phyloP scores from a whole-genome alignment of 177 flowering plant genomes.

The Telopea speciosissima region DNA sequence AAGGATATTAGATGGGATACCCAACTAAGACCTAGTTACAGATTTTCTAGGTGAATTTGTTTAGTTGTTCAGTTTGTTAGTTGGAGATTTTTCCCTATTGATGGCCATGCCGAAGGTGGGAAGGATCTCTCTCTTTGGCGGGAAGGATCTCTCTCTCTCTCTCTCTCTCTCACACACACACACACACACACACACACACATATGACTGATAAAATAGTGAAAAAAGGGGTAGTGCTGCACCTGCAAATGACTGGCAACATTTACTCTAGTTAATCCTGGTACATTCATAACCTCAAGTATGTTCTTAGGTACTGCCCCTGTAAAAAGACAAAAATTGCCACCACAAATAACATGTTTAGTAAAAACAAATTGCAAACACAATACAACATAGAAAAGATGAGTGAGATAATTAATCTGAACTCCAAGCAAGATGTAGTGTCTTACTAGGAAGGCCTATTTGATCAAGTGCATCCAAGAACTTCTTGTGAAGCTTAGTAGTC shows the following conservation, averaged over 20 bases:
- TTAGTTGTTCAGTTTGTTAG: too few relatives aligned
- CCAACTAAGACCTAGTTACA: too few relatives aligned
- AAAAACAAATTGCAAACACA: neutral
- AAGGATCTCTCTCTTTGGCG: too few relatives aligned
- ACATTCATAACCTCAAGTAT: slow-evolving; percentile 59
- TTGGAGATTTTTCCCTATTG: too few relatives aligned
- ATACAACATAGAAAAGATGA: neutral
- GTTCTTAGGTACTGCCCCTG: slow-evolving; percentile 54
- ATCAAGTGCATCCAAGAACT: slow-evolving; percentile 46
- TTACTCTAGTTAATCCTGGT: slow-evolving; percentile 49
- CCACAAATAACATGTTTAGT: neutral
- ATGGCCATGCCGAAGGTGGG: too few relatives aligned
- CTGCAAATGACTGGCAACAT: slow-evolving; percentile 72
- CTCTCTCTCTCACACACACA: too few relatives aligned
- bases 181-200: too few relatives aligned
- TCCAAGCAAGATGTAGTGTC: slow-evolving; percentile 6
- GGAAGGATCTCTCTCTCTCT: too few relatives aligned
- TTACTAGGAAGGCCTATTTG: slow-evolving; percentile 45
- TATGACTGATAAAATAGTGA: too few relatives aligned
- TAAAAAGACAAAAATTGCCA: neutral
- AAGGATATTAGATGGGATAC: too few relatives aligned
- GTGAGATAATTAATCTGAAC: neutral
- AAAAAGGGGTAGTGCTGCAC: neutral
- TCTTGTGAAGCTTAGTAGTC: slow-evolving; percentile 44
- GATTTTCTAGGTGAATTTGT: too few relatives aligned